Conservation (phyloP, 1,284 basidiomycete species). For the Sporisorium scitamineum region DNA sequence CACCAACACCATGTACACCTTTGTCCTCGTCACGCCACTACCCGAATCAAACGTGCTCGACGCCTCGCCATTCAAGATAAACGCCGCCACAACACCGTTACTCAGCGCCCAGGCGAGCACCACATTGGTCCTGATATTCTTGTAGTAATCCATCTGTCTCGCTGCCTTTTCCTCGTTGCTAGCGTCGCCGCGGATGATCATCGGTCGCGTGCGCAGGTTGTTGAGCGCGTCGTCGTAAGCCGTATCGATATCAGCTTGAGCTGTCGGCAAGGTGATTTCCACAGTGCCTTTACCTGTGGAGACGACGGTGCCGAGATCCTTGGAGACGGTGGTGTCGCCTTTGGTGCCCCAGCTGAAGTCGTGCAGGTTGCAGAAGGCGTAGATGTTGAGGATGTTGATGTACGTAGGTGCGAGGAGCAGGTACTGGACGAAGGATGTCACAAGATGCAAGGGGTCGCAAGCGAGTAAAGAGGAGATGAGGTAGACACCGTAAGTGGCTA, state of each 20-base stretch:
- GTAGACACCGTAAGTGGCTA: slow-evolving; percentile 81
- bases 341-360: slow-evolving; percentile 70
- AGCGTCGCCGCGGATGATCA: slow-evolving; percentile 68
- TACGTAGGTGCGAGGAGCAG: slow-evolving; percentile 91
- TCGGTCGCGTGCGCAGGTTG: slow-evolving; percentile 79
- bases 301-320: slow-evolving; percentile 66
- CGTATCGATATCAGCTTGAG: slow-evolving; percentile 86
- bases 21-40: slow-evolving; percentile 53
- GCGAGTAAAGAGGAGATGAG: slow-evolving; percentile 78
- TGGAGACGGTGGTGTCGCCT: slow-evolving; percentile 61
- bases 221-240: slow-evolving; percentile 89
- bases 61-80: slow-evolving; percentile 60
- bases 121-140: slow-evolving; percentile 88
- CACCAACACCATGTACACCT: slow-evolving; percentile 66
- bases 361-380: slow-evolving; percentile 64
- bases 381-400: slow-evolving; percentile 77
- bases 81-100: slow-evolving; percentile 72
- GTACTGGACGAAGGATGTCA: slow-evolving; percentile 95
- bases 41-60: slow-evolving; percentile 49
- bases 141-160: slow-evolving; percentile 69
- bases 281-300: slow-evolving; percentile 72
- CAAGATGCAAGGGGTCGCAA: slow-evolving; percentile 88
- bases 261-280: slow-evolving; percentile 87
- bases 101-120: slow-evolving; percentile 86
- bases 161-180: slow-evolving; percentile 63